A percentile compares a stretch with the other conserved stretches of the same genome.
Evolutionary conservation across 1,139 yeast species (phyloP).

Genomic region (Candida tetrigidarum): DNA sequence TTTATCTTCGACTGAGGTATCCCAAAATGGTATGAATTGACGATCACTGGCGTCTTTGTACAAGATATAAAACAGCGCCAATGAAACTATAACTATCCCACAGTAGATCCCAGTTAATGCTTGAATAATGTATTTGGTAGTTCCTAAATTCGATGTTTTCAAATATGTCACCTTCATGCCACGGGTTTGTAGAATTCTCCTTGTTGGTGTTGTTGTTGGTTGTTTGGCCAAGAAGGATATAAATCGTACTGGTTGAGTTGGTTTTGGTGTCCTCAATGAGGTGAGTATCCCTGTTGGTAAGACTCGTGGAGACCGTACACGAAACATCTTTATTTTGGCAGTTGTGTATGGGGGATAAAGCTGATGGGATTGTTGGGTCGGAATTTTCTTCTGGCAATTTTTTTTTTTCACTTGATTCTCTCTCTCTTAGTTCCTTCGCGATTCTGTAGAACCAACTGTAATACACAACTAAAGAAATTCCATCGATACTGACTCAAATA

Average conservation of each 20-base stretch:
- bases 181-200: background rate
- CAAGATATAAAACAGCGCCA: conserved; percentile 43
- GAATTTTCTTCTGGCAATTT: no score
- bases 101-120: conserved; percentile 48
- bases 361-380: no score
- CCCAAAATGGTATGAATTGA: conserved; percentile 45
- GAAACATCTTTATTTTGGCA: background rate
- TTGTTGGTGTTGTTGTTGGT: background rate
- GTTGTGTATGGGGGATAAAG: background rate
- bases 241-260: conserved; percentile 1
- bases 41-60: conserved; percentile 46
- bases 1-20: conserved; percentile 36
- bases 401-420: background rate
- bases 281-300: background rate
- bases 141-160: conserved; percentile 13
- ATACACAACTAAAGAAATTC: no score
- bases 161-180: background rate
- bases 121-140: conserved; percentile 39
- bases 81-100: conserved; percentile 44
- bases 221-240: background rate
- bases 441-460: no score
- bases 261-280: background rate
- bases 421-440: background rate
- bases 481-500: no score
- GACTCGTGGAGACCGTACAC: background rate